These are phyloP conservation scores for Parathielavia hyrcaniae DNA, from an alignment of 495 filamentous ascomycete species.

Conservation along the genomic window DNA sequence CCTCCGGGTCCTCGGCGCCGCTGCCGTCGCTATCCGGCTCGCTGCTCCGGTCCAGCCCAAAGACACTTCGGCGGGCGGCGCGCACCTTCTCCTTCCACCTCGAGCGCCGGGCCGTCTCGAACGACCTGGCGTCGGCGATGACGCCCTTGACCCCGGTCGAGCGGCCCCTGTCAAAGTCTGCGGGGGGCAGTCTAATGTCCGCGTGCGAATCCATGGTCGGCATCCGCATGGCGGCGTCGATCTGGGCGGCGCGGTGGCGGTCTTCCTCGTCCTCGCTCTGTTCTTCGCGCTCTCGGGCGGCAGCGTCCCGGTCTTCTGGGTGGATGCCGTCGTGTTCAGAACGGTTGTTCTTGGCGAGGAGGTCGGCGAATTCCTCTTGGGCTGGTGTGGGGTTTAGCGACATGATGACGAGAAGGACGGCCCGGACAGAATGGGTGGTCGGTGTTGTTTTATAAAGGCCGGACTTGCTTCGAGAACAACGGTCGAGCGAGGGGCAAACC, in stretches of 20 bases:
- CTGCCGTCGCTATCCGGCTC: constrained; percentile 44
- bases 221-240: constrained; percentile 54
- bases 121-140: constrained; percentile 89
- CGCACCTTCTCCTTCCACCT: constrained; percentile 49
- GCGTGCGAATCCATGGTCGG: constrained; percentile 49
- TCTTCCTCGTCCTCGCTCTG: constrained; percentile 51
- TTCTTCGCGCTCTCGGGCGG: constrained; percentile 45
- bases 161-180: constrained; percentile 64
- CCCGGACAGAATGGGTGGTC: constrained; percentile 17
- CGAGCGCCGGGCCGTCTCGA: constrained; percentile 70
- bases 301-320: constrained; percentile 47
- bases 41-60: constrained; percentile 45
- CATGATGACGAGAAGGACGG: constrained; percentile 44
- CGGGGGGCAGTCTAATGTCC: constrained; percentile 51
- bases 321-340: constrained; percentile 42
- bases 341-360: constrained; percentile 54
- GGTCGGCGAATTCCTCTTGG: constrained; percentile 77
- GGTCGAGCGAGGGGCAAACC: constrained; percentile 11
- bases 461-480: constrained; percentile 22
- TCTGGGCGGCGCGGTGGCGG: constrained; percentile 50
- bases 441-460: constrained; percentile 17
- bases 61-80: constrained; percentile 42
- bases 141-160: constrained; percentile 95
- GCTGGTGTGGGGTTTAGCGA: constrained; percentile 49
- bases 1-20: constrained; percentile 44